Base-by-base conservation (phyloP, 106 monocot genomes). In the Iris macrosiphon region DNA sequence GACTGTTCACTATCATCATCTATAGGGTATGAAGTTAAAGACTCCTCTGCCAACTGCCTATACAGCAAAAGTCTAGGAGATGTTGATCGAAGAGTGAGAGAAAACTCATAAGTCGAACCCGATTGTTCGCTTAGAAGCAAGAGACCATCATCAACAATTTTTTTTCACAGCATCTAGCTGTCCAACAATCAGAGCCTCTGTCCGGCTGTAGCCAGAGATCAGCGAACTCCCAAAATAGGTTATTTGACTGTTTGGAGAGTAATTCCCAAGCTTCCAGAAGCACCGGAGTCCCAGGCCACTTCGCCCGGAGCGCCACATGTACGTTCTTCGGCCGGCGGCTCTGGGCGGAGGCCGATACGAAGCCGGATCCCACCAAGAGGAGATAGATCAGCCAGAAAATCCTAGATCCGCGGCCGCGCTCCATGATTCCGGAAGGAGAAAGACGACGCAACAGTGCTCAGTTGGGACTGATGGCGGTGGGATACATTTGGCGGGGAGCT, bases 61-160 rank as follows among this genome's bases (percentile, higher is more conserved):
- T 94, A 94, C 6, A 94, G 66, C 21, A 81, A 84, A 52, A 94
- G 32, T 64, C 79, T 75, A 0, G 94, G 85, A 39, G 94, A 88
- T 35, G 81, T 61, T 16, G 94, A 78, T 29, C 94, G 71, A 53
- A 94, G 84, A 19, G 62, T 57, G 16, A 94, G 81, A 64, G 89
- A 81, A 46, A 85, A 73, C 44, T 85, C 94, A 73, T 85, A 94
- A 34, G 89, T 55, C 34, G 81, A 64, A 12, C 79, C 78, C 49
- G 85, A 60, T 11, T 53, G 72, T 32, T 85, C 79, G 53, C 79
- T 89, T 61, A 94, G 55, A 50, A 94, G 40, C 0, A 75, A 78
- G 7, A 61, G 75, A 4, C 75, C 88, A 55, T 71, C 75, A 29
- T 62, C 51, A 16, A 85, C 78, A 45, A 94, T 82, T 38, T 54